These are phyloP conservation scores for Calonectria pseudoreteaudii DNA, from an alignment of 2,329 filamentous ascomycete genomes.

Conservation along the genomic window DNA sequence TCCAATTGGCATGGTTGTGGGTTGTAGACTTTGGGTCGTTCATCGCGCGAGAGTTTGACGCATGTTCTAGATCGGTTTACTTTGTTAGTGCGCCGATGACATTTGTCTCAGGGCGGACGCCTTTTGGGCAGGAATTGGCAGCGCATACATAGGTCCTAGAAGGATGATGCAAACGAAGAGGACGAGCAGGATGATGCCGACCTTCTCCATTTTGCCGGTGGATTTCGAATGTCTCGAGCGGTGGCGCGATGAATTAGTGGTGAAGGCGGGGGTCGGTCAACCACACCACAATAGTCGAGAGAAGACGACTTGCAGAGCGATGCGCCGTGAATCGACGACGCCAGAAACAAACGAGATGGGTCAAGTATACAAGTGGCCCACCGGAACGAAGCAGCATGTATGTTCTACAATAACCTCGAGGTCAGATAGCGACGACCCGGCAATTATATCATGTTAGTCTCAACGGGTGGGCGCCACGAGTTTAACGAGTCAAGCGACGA, in stretches of 20 bases:
- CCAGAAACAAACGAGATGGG: background rate
- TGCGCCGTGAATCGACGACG: background rate
- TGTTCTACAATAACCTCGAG: background rate
- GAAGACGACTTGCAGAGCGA: background rate
- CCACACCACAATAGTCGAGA: background rate
- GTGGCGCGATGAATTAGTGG: slow-evolving; percentile 12
- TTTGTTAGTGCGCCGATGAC: slow-evolving; percentile 10
- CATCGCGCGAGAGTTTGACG: slow-evolving; percentile 26
- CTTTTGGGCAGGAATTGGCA: background rate
- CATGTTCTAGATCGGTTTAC: slow-evolving; percentile 29
- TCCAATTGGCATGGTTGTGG: slow-evolving; percentile 36
- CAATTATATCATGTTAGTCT: slow-evolving; percentile 13
- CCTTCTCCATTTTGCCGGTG: slow-evolving; percentile 35
- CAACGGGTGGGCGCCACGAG: slow-evolving; percentile 6
- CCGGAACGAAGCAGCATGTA: background rate
- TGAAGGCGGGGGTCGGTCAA: background rate
- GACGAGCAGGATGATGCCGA: slow-evolving; percentile 41
- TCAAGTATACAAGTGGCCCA: background rate
- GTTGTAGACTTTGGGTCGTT: slow-evolving; percentile 31
- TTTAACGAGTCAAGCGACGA: background rate
- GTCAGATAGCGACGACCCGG: slow-evolving; percentile 9
- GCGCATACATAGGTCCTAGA: slow-evolving; percentile 37
- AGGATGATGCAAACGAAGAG: slow-evolving; percentile 38
- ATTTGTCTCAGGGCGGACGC: background rate
- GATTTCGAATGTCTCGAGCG: background rate